Conservation (phyloP, 805 yeast genomes). For the Lachancea lanzarotensis region DNA sequence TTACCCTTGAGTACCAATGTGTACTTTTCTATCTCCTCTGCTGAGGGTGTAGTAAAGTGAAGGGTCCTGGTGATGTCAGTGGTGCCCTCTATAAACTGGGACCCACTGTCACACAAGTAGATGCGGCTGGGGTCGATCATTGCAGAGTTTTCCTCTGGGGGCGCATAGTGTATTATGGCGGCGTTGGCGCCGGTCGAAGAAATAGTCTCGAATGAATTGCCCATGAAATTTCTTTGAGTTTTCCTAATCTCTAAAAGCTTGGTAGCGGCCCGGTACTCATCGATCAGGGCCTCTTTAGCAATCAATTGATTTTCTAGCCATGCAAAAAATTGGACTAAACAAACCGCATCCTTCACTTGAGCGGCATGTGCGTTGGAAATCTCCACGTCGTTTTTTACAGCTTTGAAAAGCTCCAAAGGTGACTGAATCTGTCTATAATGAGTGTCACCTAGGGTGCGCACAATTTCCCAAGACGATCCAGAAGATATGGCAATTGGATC, state of each 20-base stretch:
- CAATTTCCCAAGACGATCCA: conserved; percentile 62
- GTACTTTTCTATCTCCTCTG: conserved; percentile 58
- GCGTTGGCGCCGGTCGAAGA: conserved; percentile 73
- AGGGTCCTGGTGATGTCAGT: conserved; percentile 91
- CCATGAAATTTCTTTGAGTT: conserved; percentile 50
- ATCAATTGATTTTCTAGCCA: conserved; percentile 69
- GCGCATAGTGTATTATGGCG: conserved; percentile 70
- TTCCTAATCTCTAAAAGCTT: conserved; percentile 51
- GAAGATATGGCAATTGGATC: conserved; percentile 46
- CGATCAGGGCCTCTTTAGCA: conserved; percentile 37
- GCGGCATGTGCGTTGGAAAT: conserved; percentile 64
- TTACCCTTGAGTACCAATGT: conserved; percentile 90
- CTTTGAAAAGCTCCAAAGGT: conserved; percentile 62
- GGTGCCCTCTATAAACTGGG: conserved; percentile 89
- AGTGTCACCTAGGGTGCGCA: conserved; percentile 41
- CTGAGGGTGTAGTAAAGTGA: conserved; percentile 53
- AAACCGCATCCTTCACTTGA: conserved; percentile 79
- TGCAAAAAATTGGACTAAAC: conserved; percentile 64
- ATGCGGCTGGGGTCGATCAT: conserved; percentile 60
- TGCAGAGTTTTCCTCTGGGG: conserved; percentile 51
- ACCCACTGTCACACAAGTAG: conserved; percentile 83
- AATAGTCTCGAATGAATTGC: conserved; percentile 69
- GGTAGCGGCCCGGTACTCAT: conserved; percentile 61
- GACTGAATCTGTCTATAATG: conserved; percentile 41
- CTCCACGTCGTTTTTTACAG: conserved; percentile 70